Base-by-base conservation (phyloP, 2,329 filamentous ascomycete genomes). In the Pleurostoma richardsiae region DNA sequence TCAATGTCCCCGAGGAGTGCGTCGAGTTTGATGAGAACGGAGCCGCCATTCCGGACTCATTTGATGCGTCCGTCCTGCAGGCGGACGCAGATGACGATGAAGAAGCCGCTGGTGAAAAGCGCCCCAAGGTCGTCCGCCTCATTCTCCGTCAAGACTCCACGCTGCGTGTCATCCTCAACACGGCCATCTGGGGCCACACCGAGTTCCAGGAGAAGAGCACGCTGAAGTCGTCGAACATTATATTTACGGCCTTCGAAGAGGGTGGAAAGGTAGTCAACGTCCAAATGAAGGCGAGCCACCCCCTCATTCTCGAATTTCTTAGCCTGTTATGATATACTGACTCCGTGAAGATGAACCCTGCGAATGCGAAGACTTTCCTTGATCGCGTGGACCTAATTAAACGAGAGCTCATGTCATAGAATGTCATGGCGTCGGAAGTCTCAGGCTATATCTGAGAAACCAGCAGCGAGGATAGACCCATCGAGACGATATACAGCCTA, bases 101-200 rank as follows among this genome's bases (percentile, higher is more conserved):
- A 6, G 19, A 19, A 19, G 49, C 43, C 27, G 53, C 53, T 40
- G 45, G 45, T 39, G 43, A 55, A 38, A 57, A 56, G 19, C 66
- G 71, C 44, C 8, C 8, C 8, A 76, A 77, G 53, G 72, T 80
- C 47, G 77, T 85, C 28, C 86, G 92, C 39, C 79, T 97, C 54
- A 79, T 97, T 51, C 90, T 96, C 83, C 85, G 92, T 19, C 90
- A 95, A 55, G 91, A 96, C 59, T 90, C 90, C 50, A 94, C 89
- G 1, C 83, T 91, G 58, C 82, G 90, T 27, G 83, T 97, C 45
- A 84, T 96, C 51, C 73, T 97, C 43, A 97, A 97, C 68, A 89
- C 87, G 1, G 82, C 84, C 1, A 76, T 97, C 49, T 80, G 90
- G 49, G 85, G 88, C 48, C 80, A 83, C 4, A 87, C 95, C 79